Percentiles rank a stretch among this genome's conserved stretches.
Evolutionary conservation across 202 grass and related monocot species (phyloP).

Genomic region (Dendrocalamus latiflorus): DNA sequence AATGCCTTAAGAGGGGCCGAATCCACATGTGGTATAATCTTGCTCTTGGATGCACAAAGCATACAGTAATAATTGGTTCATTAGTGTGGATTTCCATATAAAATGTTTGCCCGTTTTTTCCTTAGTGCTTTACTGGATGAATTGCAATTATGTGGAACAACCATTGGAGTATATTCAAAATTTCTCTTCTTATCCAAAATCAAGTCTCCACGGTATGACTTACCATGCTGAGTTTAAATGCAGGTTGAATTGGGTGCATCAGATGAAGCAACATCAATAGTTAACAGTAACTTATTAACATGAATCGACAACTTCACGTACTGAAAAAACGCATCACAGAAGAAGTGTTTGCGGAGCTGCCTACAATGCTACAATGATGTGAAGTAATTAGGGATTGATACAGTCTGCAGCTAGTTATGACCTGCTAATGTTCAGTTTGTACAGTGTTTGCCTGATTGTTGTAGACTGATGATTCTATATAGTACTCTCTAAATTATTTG

Average conservation of each 20-base stretch:
- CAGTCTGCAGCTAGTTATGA: not conserved
- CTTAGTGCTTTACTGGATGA: not conserved
- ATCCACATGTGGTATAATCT: not conserved
- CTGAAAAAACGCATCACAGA: conserved; percentile 5
- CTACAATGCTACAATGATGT: not conserved
- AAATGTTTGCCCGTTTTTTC: not conserved
- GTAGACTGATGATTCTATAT: conserved; percentile 15
- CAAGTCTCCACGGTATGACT: conserved; percentile 16
- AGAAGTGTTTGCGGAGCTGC: not conserved
- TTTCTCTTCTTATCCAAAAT: not conserved
- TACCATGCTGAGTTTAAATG: conserved; percentile 23
- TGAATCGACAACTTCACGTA: conserved; percentile 42
- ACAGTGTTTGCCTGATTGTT: conserved; percentile 1
- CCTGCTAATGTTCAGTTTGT: conserved; percentile 7
- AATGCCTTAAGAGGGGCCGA: not conserved
- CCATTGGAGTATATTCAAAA: not conserved
- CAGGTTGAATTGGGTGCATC: conserved; percentile 54
- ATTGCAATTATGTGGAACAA: not conserved
- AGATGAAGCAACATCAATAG: conserved; percentile 52
- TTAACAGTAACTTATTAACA: conserved; percentile 38
- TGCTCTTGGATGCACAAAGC: not conserved
- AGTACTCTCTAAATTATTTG: conserved; percentile 13
- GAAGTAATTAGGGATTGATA: conserved; percentile 2
- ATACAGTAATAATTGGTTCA: not conserved
- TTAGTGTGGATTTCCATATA: not conserved